Evolutionary conservation across 2,329 filamentous ascomycete species (phyloP).

Genomic region (Penicillium sp.): DNA sequence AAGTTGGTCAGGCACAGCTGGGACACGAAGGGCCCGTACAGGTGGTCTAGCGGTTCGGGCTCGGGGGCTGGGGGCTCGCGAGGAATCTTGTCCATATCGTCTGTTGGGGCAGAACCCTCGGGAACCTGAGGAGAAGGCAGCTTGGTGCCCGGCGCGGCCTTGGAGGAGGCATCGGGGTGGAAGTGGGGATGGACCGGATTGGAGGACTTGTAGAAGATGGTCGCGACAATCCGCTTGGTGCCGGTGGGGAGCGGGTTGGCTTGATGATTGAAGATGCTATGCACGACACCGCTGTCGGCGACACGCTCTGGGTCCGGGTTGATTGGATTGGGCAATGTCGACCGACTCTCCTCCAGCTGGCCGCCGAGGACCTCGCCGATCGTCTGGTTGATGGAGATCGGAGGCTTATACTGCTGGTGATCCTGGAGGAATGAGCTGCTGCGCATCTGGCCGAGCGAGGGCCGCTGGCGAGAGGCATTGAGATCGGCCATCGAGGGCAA

Average conservation of each 20-base stretch:
- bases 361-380: constrained; percentile 39
- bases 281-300: constrained; percentile 47
- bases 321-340: constrained; percentile 37
- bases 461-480: constrained; percentile 37
- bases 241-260: constrained; percentile 40
- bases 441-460: constrained; percentile 45
- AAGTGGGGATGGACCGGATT: constrained; percentile 45
- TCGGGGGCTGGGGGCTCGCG: constrained; percentile 55
- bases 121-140: constrained; percentile 43
- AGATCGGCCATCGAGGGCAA: constrained; percentile 34
- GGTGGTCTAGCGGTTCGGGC: constrained; percentile 54
- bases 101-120: constrained; percentile 50
- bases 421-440: constrained; percentile 48
- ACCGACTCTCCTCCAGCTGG: constrained; percentile 28
- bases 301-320: constrained; percentile 41
- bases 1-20: constrained; percentile 57
- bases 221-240: constrained; percentile 47
- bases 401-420: constrained; percentile 49
- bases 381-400: constrained; percentile 33
- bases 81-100: constrained; percentile 52
- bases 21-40: constrained; percentile 55
- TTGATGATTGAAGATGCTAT: constrained; percentile 47
- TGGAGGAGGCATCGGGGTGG: constrained; percentile 48
- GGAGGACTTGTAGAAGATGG: constrained; percentile 49
- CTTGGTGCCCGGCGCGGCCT: constrained; percentile 35